Evolutionary conservation across 305 asterid species (phyloP).

Genomic region (Striga hermonthica): DNA sequence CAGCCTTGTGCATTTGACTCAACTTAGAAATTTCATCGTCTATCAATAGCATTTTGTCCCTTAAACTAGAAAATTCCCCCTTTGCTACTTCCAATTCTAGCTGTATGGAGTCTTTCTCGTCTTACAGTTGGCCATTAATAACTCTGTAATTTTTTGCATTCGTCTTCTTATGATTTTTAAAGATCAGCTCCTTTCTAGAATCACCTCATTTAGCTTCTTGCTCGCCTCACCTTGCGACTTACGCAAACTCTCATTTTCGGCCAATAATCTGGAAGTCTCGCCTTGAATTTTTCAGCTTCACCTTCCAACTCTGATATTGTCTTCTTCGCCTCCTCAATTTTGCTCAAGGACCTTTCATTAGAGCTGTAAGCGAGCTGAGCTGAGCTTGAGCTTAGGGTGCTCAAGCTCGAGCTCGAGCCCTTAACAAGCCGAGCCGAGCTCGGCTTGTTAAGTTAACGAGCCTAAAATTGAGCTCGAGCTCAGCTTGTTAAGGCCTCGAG

Average conservation of each 20-base stretch:
- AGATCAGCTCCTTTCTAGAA: conserved; percentile 33
- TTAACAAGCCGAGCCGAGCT: no score
- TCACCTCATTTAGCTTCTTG: conserved; percentile 37
- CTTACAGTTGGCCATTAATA: conserved; percentile 29
- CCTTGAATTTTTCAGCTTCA: conserved; percentile 44
- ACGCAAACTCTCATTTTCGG: conserved; percentile 42
- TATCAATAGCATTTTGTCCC: conserved; percentile 39
- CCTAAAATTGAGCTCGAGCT: no score
- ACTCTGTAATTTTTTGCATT: conserved; percentile 29
- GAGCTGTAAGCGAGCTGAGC: no score
- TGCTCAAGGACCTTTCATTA: conserved; percentile 42
- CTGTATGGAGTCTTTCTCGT: conserved; percentile 31
- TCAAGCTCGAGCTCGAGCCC: no score
- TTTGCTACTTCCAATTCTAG: conserved; percentile 38
- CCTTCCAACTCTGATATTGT: conserved; percentile 39
- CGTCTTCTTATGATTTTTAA: conserved; percentile 28
- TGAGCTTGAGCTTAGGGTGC: no score
- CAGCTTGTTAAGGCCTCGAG: no score
- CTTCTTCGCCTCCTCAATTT: conserved; percentile 49
- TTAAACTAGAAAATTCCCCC: conserved; percentile 32
- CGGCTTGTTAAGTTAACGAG: no score
- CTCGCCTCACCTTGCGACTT: conserved; percentile 36
- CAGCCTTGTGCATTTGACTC: conserved; percentile 26
- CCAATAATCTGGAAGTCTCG: conserved; percentile 45
- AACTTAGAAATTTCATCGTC: conserved; percentile 36